Evolutionary conservation across 164 flowering plant species (phyloP), one percentile per base, ranked within the genome.

Genomic region (Nelumbo lutea): DNA sequence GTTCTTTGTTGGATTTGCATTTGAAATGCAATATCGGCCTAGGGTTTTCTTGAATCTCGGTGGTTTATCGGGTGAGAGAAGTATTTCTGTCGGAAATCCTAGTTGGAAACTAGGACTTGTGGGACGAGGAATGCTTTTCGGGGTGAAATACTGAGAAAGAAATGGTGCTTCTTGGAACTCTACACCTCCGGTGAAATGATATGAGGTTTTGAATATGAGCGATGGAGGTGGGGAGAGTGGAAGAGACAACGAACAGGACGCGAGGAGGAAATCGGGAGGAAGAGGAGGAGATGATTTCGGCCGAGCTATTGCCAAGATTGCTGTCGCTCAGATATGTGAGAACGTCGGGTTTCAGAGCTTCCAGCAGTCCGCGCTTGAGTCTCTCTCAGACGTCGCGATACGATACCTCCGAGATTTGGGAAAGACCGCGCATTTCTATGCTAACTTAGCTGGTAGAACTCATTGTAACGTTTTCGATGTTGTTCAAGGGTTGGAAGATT

Each of bases 251-350:
- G 78, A 52, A 64, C 51, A 68, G 48, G 42, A 56, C 40, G 8
- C 51, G 9, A 42, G 51, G 62, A 76, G 75, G 46, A 79, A 71
- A 42, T 63, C 64, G 3, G 74, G 64, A 1, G 70, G 80, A 4
- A 64, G 70, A 0, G 85, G 80, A 4, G 66, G 70, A 0, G 85
- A 83, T 38, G 86, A 83, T 6, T 93, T 84, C 63, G 77, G 80
- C 7, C 80, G 77, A 38, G 85, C 88, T 2, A 61, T 90, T 73
- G 87, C 94, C 3, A 88, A 75, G 76, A 75, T 90, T 69, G 87
- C 90, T 0, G 90, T 90, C 13, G 87, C 91, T 1, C 98, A 90
- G 71, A 77, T 89, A 60, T 89, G 97, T 47, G 92, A 89, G 78
- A 81, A 78, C 42, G 77, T 41, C n/a, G 96, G 97, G 66, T 91